These are phyloP conservation scores for Curvularia lunata DNA, from an alignment of 2,329 filamentous ascomycete species.

Conservation along the genomic window DNA sequence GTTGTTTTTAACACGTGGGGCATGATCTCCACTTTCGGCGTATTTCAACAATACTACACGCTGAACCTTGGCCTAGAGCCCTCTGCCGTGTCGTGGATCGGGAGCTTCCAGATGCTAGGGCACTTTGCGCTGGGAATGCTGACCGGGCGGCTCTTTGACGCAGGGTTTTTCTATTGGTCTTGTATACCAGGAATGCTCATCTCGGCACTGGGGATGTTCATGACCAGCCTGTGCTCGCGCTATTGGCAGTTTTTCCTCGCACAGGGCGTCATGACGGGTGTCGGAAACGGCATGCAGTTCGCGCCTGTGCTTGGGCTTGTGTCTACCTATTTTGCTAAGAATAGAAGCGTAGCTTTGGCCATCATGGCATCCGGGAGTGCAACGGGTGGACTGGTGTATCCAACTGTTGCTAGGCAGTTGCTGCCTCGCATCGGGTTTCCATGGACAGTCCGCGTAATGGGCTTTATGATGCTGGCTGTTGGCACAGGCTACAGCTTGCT, in stretches of 20 bases:
- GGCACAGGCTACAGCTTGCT: slow-evolving; percentile 46
- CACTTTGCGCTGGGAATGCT: slow-evolving; percentile 60
- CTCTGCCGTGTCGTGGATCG: slow-evolving; percentile 61
- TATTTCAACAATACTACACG: slow-evolving; percentile 49
- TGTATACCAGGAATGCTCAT: slow-evolving; percentile 53
- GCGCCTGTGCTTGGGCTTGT: slow-evolving; percentile 41
- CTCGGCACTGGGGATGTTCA: slow-evolving; percentile 58
- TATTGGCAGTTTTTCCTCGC: slow-evolving; percentile 58
- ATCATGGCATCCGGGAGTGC: slow-evolving; percentile 65
- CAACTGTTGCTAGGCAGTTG: slow-evolving; percentile 60
- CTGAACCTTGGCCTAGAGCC: slow-evolving; percentile 33
- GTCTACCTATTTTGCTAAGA: slow-evolving; percentile 65
- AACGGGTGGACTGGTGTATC: slow-evolving; percentile 69
- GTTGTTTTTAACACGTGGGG: slow-evolving; percentile 49
- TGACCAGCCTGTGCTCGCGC: slow-evolving; percentile 57
- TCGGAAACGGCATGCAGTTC: slow-evolving; percentile 47
- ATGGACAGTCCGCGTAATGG: slow-evolving; percentile 69
- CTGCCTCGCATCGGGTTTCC: slow-evolving; percentile 66
- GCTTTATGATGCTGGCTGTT: slow-evolving; percentile 62
- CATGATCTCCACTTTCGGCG: slow-evolving; percentile 46
- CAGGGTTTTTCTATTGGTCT: slow-evolving; percentile 57
- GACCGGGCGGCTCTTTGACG: slow-evolving; percentile 60
- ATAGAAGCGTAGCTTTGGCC: slow-evolving; percentile 66
- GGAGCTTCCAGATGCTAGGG: slow-evolving; percentile 58
- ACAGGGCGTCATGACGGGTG: slow-evolving; percentile 44